Evolutionary conservation across 257 asterid species (phyloP), one percentile per base, ranked within the genome.

Genomic region (Gardenia jasminoides): DNA sequence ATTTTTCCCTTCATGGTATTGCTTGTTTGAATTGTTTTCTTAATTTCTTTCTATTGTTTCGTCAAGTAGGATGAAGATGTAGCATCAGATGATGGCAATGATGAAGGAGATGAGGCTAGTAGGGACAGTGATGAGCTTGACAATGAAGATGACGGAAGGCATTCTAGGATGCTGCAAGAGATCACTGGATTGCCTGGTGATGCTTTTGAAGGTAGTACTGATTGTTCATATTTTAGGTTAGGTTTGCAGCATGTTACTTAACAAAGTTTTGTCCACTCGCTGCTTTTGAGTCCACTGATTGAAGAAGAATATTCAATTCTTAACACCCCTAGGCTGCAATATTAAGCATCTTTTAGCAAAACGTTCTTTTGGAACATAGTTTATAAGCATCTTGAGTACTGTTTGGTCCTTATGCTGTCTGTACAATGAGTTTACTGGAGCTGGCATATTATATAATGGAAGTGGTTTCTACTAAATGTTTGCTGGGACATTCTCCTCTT

Each of bases 131-230:
- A 67, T 31, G 72, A 79, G 64, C 78, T 28, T 64, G 86, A 82
- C 31, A 81, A 84, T 17, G 87, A 88, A 46, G 93, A 89, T 36
- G 90, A 83, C 61, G 91, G 76, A 70, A 88, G 88, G 81, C 98
- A 93, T 84, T 79, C 75, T 1, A 86, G 97, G 85, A 90, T 95
- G 96, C 80, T 95, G 91, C 90, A 91, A 84, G 86, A 76, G 50
- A 86, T 95, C 75, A 93, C 99, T 72, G 97, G 97, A 79, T 94
- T 93, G 80, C 90, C 99, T 1, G 78, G 85, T 84, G 90, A 88
- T 78, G 89, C 96, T 67, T 93, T 95, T 80, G 90, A 77, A 85
- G 97, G 98, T 93, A 88, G 26, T 77, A 69, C 28, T 67, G 65
- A 69, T 24, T 8, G 52, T 47, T 47, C 52, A 28, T 85, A 52